Evolutionary conservation across 2,329 filamentous ascomycete species (phyloP).

Genomic region (Stemphylium vesicarium): DNA sequence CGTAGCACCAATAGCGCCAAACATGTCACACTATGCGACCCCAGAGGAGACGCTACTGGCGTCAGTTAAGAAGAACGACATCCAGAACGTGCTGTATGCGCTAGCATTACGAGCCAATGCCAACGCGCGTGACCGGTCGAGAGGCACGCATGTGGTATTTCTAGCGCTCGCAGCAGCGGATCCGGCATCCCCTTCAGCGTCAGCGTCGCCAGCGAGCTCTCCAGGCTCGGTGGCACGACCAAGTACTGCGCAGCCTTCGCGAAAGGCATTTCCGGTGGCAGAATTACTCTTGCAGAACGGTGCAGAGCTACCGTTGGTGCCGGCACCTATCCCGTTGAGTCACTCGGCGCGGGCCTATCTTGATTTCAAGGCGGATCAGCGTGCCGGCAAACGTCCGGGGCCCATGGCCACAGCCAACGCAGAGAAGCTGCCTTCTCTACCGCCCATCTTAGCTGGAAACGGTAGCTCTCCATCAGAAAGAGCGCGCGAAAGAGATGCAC

Average conservation of each 20-base stretch:
- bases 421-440: slow-evolving; percentile 69
- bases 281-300: slow-evolving; percentile 94
- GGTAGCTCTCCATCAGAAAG: slow-evolving; percentile 49
- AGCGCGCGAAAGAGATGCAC: slow-evolving; percentile 46
- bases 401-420: slow-evolving; percentile 54
- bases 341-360: slow-evolving; percentile 81
- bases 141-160: slow-evolving; percentile 87
- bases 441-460: slow-evolving; percentile 55
- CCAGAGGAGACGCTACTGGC: slow-evolving; percentile 89
- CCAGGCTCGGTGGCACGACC: slow-evolving; percentile 52
- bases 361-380: slow-evolving; percentile 71
- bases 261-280: slow-evolving; percentile 79
- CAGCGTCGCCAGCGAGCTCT: slow-evolving; percentile 52
- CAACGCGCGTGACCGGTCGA: slow-evolving; percentile 78
- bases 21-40: slow-evolving; percentile 75
- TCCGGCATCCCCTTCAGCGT: slow-evolving; percentile 73
- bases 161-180: slow-evolving; percentile 91
- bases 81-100: slow-evolving; percentile 90
- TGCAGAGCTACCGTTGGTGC: slow-evolving; percentile 77
- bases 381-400: slow-evolving; percentile 44
- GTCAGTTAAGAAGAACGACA: slow-evolving; percentile 94
- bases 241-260: slow-evolving; percentile 48
- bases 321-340: slow-evolving; percentile 84
- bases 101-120: slow-evolving; percentile 86
- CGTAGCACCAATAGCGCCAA: slow-evolving; percentile 77